Evolutionary conservation across 331 rosid species (phyloP), one percentile per base, ranked within the genome.

Genomic region (Quercus tomentella): DNA sequence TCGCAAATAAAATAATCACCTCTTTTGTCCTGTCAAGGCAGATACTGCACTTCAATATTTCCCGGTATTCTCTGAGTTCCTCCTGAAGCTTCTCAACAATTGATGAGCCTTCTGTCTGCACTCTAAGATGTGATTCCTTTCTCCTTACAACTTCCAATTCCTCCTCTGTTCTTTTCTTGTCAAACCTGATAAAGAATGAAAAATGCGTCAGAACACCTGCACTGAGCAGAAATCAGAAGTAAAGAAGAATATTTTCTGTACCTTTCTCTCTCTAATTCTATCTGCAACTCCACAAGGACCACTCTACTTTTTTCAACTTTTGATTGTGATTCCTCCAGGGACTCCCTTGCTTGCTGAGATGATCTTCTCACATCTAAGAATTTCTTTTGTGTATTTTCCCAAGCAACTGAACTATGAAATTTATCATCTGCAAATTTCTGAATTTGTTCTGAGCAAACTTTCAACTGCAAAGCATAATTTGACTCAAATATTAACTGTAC

Each of bases 241-340:
- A 56, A 76, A 16, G 49, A 58, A 35, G 70, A 51, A 61, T 21
- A 76, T 23, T 23, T 63, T 33, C 37, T 6, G 41, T 83, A 93
- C 99, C 98, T 90, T 81, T 96, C 99, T 71, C 66, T 96, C 86
- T 93, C 98, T 26, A 92, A 80, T 74, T 91, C 92, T 15, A 92
- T 88, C 81, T 87, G 95, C 81, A 84, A 84, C 84, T 90, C 95
- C 80, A 88, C 85, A 37, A 83, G 68, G 75, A 88, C 75, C 71
- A 62, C 84, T 71, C 95, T 90, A 80, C 86, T 85, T 82, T 74
- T 86, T 4, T 83, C 85, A 73, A 82, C 86, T 75, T 85, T 89
- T 60, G 88, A 88, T 80, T 92, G 98, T 72, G 83, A 67, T 76
- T 89, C 92, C 23, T 84, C 92, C 75, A 92, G 82, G 33, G 88